Conservation (phyloP, 2,329 filamentous ascomycete species). For the Apiospora koreana region DNA sequence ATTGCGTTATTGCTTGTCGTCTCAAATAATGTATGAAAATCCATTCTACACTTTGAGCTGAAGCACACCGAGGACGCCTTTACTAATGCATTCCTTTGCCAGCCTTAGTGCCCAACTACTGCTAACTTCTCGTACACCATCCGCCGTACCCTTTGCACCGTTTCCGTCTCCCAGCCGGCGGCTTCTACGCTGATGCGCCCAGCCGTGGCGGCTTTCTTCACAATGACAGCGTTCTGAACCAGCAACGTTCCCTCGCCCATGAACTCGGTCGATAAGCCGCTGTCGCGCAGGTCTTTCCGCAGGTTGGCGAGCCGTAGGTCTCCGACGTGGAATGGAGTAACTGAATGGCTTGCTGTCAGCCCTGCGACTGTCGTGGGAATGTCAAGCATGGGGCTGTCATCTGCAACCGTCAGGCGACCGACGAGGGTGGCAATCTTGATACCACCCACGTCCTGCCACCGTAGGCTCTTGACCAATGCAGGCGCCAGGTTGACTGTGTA, state of each 20-base stretch:
- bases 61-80: constrained; percentile 2
- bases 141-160: constrained; percentile 84
- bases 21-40: not conserved
- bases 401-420: constrained; percentile 51
- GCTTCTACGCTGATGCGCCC: constrained; percentile 88
- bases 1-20: not conserved
- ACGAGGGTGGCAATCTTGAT: constrained; percentile 92
- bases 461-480: constrained; percentile 78
- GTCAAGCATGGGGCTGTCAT: constrained; percentile 34
- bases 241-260: constrained; percentile 89
- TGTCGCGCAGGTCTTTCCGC: constrained; percentile 76
- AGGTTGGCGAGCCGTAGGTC: constrained; percentile 89
- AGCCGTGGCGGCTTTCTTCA: constrained; percentile 79
- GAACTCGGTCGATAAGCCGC: constrained; percentile 88
- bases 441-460: constrained; percentile 92
- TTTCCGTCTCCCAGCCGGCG: constrained; percentile 59
- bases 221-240: constrained; percentile 84
- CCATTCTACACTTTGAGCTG: not conserved
- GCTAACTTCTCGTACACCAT: constrained; percentile 94
- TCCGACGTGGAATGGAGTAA: constrained; percentile 88
- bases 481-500: constrained; percentile 94
- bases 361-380: constrained; percentile 23
- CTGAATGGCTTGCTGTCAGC: constrained; percentile 66
- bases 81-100: not conserved
- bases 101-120: constrained; percentile 60